Evolutionary conservation across 164 flowering plant species (phyloP).

Genomic region (Piper betle): DNA sequence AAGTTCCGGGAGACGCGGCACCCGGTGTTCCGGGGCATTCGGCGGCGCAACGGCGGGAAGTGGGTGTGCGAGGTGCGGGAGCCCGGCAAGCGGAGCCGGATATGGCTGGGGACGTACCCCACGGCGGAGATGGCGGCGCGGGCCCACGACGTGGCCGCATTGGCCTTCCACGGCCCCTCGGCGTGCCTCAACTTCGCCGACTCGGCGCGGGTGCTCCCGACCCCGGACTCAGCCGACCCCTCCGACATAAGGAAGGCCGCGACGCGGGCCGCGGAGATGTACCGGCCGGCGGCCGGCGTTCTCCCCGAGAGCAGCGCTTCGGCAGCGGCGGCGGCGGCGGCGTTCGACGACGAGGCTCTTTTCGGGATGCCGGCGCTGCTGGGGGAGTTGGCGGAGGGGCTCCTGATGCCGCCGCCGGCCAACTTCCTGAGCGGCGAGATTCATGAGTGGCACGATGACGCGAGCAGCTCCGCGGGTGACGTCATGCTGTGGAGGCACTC

Average conservation of each 20-base stretch:
- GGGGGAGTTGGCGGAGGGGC: constrained; percentile 21
- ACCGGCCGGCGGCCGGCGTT: not conserved
- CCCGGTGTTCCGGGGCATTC: constrained; percentile 57
- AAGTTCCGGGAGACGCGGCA: constrained; percentile 73
- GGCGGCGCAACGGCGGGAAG: constrained; percentile 30
- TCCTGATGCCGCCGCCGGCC: constrained; percentile 8
- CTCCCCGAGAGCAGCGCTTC: not conserved
- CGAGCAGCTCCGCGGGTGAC: not conserved
- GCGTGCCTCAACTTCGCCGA: constrained; percentile 18
- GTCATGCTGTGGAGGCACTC: not conserved
- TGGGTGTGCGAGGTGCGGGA: constrained; percentile 58
- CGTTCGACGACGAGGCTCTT: constrained; percentile 14
- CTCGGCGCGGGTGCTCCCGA: constrained; percentile 15
- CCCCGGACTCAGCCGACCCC: constrained; percentile 8
- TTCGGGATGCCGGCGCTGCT: constrained; percentile 20
- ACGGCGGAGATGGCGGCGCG: constrained; percentile 22
- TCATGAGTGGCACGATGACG: constrained; percentile 3
- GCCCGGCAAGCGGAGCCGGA: constrained; percentile 33
- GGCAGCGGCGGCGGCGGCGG: constrained; percentile 8
- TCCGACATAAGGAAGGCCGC: constrained; percentile 11
- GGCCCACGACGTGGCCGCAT: constrained; percentile 22
- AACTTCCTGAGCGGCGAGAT: not conserved
- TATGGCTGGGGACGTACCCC: constrained; percentile 56
- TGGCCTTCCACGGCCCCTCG: constrained; percentile 16
- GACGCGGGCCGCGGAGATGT: constrained; percentile 10